A percentile compares a stretch with the other conserved stretches of the same genome.
Evolutionary conservation across 768 basidiomycete genomes (phyloP).

Genomic region (Tylopilus rubrobrunneus): DNA sequence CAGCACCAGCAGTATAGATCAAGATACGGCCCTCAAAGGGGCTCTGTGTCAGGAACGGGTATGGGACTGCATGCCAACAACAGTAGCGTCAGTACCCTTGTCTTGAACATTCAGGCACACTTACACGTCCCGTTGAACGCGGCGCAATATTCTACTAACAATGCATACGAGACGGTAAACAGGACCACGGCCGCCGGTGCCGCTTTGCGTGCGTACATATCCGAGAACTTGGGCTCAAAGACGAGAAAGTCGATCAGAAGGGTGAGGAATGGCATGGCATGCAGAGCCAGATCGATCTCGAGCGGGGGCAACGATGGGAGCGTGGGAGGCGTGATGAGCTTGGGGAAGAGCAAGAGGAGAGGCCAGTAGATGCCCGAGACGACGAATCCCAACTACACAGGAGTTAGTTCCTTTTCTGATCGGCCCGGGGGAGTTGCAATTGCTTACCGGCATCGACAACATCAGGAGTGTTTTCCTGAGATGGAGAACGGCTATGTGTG

Average conservation of each 20-base stretch:
- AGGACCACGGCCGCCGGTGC: constrained; percentile 18
- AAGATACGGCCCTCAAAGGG: constrained; percentile 45
- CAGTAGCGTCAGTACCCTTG: neutral
- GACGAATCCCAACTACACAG: constrained; percentile 26
- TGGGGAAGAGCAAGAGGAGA: constrained; percentile 19
- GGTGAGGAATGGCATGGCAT: constrained; percentile 55
- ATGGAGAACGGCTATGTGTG: constrained; percentile 24
- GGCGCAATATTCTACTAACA: constrained; percentile 68
- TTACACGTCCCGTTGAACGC: constrained; percentile 57
- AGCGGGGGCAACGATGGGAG: constrained; percentile 37
- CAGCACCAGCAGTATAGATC: constrained; percentile 55
- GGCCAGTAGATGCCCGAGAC: too few species aligned
- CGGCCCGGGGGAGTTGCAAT: neutral
- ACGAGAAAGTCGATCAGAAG: constrained; percentile 65
- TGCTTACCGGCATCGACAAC: constrained; percentile 58
- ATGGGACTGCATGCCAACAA: constrained; percentile 52
- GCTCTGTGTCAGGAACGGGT: constrained; percentile 74
- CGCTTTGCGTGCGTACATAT: constrained; percentile 1
- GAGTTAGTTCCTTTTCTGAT: neutral
- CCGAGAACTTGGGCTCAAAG: constrained; percentile 54
- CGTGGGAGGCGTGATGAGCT: neutral
- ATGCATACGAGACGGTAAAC: constrained; percentile 47
- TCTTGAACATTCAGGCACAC: constrained; percentile 20
- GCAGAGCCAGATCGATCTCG: constrained; percentile 58
- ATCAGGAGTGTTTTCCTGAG: constrained; percentile 59